Evolutionary conservation across 2,329 filamentous ascomycete genomes (phyloP).

Genomic region (Thermoascus crustaceus): DNA sequence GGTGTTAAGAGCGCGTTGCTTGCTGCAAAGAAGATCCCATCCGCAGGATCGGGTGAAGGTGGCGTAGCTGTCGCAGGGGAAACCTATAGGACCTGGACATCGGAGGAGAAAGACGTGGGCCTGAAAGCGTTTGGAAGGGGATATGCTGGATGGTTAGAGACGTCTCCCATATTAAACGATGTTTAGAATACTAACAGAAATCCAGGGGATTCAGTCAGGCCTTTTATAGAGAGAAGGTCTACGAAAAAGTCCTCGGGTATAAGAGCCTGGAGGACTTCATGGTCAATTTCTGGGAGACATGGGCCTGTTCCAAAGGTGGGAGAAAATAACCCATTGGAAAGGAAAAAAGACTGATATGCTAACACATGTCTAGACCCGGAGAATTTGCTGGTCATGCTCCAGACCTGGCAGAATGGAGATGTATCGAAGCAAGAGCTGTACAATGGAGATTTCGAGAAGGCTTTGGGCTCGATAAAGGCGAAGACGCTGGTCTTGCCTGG

Average conservation of each 20-base stretch:
- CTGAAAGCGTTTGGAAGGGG: conserved; percentile 65
- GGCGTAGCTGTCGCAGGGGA: conserved; percentile 32
- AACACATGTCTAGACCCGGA: conserved; percentile 51
- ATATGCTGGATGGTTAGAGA: conserved; percentile 62
- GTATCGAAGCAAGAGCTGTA: conserved; percentile 61
- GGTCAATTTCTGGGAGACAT: conserved; percentile 65
- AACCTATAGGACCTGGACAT: conserved; percentile 43
- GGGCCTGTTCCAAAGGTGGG: conserved; percentile 61
- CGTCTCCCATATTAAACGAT: neutral
- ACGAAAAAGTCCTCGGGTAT: conserved; percentile 56
- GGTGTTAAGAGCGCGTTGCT: conserved; percentile 55
- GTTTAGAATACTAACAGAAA: neutral
- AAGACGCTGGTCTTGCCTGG: conserved; percentile 62
- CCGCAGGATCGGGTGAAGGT: conserved; percentile 43
- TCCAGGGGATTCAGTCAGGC: conserved; percentile 65
- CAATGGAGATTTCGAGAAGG: conserved; percentile 56
- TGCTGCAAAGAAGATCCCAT: conserved; percentile 47
- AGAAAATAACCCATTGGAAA: neutral
- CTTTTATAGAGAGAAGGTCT: conserved; percentile 66
- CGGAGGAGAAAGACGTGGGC: conserved; percentile 46
- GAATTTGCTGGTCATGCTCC: conserved; percentile 65
- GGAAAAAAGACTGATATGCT: neutral
- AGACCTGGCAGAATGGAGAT: conserved; percentile 71
- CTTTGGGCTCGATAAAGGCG: conserved; percentile 62
- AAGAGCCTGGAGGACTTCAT: conserved; percentile 66